These are phyloP conservation scores for Chenopodium album DNA, from an alignment of 148 eudicot species.

Conservation along the genomic window DNA sequence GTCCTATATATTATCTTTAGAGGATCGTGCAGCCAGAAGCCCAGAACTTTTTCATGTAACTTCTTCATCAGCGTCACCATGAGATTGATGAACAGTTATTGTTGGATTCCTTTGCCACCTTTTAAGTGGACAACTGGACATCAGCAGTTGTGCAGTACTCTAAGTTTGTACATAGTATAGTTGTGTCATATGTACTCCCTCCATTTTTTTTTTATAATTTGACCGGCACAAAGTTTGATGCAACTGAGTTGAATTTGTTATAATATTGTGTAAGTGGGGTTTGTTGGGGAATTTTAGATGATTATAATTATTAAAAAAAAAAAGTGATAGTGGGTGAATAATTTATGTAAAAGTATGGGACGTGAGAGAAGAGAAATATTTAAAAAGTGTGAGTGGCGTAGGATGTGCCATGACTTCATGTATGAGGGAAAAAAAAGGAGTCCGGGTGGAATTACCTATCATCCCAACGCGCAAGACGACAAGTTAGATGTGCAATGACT, in stretches of 20 bases:
- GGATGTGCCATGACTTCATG: no score
- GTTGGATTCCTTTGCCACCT: not conserved
- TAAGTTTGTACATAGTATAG: not conserved
- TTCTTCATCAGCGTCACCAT: not conserved
- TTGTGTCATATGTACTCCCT: not conserved
- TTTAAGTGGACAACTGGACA: not conserved
- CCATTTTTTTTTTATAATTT: no score
- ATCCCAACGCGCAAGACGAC: conserved; percentile 94
- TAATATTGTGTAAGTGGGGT: no score
- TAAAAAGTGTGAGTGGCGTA: no score
- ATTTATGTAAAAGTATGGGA: no score
- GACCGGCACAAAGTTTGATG: no score
- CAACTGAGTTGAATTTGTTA: no score
- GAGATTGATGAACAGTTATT: not conserved
- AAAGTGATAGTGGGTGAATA: no score
- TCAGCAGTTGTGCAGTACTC: not conserved
- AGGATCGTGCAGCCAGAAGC: not conserved
- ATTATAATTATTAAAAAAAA: no score
- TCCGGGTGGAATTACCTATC: conserved; percentile 51
- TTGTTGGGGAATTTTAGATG: no score
- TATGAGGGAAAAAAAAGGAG: not conserved
- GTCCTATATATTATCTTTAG: not conserved
- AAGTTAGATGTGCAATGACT: conserved; percentile 71
- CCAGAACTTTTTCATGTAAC: no score
- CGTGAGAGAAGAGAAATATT: no score